phyloP scores from a whole-genome alignment of 495 filamentous ascomycete species.

The Massariosphaeria phaeospora region DNA sequence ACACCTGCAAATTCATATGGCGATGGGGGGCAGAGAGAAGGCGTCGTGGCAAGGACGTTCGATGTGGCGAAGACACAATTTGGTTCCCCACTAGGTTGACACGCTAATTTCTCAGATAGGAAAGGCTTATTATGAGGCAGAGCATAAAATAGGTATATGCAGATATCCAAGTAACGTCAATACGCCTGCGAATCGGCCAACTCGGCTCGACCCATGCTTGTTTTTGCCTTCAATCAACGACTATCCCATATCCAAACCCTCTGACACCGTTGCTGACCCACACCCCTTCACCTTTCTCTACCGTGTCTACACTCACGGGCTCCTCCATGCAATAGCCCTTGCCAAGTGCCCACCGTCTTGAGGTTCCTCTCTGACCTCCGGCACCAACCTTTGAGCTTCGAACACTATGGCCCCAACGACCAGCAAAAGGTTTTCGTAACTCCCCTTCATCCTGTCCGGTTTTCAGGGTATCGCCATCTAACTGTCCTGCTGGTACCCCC shows the following conservation, averaged over 20 bases:
- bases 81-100: too few relatives aligned
- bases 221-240: constrained; percentile 29
- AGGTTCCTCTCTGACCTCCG: constrained; percentile 80
- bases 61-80: too few relatives aligned
- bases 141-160: background rate
- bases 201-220: too few relatives aligned
- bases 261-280: constrained; percentile 84
- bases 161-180: background rate
- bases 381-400: constrained; percentile 39
- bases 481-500: constrained; percentile 30
- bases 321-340: constrained; percentile 59
- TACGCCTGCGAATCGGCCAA: too few relatives aligned
- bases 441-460: constrained; percentile 23
- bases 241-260: constrained; percentile 52
- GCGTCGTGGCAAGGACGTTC: too few relatives aligned
- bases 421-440: constrained; percentile 29
- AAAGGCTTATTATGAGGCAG: too few relatives aligned
- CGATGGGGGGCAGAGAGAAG: too few relatives aligned
- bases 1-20: too few relatives aligned
- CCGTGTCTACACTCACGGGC: constrained; percentile 47
- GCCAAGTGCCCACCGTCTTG: constrained; percentile 72
- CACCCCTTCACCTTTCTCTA: constrained; percentile 69
- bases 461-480: background rate
- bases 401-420: constrained; percentile 34
- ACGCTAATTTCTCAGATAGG: too few relatives aligned